A percentile compares a stretch with the other conserved stretches of the same genome.
Evolutionary conservation across 2,329 filamentous ascomycete species (phyloP).

Genomic region (Stagonosporopsis rhizophila): DNA sequence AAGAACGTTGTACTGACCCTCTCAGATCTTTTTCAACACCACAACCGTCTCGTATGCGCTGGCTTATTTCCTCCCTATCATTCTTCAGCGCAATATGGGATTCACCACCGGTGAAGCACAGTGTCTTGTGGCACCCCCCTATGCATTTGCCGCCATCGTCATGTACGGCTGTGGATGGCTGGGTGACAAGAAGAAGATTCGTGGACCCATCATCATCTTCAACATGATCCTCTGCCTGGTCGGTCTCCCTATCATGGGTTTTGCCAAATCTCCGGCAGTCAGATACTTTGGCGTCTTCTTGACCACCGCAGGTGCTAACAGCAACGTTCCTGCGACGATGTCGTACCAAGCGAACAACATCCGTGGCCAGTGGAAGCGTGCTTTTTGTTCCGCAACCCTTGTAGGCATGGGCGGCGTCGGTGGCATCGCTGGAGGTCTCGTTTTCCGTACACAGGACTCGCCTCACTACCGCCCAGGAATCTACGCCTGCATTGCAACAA

Average conservation of each 20-base stretch:
- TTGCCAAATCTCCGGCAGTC: slow-evolving; percentile 61
- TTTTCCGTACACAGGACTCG: slow-evolving; percentile 62
- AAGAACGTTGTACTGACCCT: slow-evolving; percentile 19
- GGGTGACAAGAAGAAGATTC: slow-evolving; percentile 71
- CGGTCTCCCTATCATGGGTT: slow-evolving; percentile 77
- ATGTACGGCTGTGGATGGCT: slow-evolving; percentile 65
- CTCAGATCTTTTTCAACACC: slow-evolving; percentile 62
- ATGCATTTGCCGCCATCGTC: slow-evolving; percentile 46
- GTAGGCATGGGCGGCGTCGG: slow-evolving; percentile 80
- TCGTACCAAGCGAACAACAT: slow-evolving; percentile 89
- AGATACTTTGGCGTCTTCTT: slow-evolving; percentile 80
- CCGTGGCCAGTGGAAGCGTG: slow-evolving; percentile 86
- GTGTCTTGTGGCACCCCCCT: slow-evolving; percentile 68
- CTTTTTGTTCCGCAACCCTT: slow-evolving; percentile 76
- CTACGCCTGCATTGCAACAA: slow-evolving; percentile 50
- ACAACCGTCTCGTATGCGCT: slow-evolving; percentile 78
- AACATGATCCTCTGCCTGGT: slow-evolving; percentile 72
- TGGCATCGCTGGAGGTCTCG: slow-evolving; percentile 76
- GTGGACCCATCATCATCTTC: slow-evolving; percentile 70
- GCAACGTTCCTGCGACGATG: slow-evolving; percentile 77
- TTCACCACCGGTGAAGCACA: slow-evolving; percentile 70
- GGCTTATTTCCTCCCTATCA: slow-evolving; percentile 80
- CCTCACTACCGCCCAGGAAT: slow-evolving; percentile 48
- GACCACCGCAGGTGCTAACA: slow-evolving; percentile 76
- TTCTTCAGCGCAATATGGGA: slow-evolving; percentile 68